Percentiles rank a stretch among this genome's conserved stretches.
These are phyloP conservation scores for Curvularia sp. DNA, from an alignment of 2,329 filamentous ascomycete species.

Conservation along the genomic window DNA sequence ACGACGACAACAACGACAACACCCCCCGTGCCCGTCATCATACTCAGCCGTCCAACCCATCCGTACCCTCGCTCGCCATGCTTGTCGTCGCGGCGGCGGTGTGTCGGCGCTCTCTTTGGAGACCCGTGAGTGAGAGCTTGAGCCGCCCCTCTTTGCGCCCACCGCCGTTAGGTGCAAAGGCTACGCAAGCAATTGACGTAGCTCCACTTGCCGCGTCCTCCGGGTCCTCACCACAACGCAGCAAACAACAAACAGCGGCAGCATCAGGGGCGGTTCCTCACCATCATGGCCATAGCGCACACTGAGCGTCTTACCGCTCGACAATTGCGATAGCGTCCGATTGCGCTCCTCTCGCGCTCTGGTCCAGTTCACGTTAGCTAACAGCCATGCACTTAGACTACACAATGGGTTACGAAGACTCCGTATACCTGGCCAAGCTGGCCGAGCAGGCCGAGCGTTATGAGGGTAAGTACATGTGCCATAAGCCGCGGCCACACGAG, in stretches of 20 bases:
- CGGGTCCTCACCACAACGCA: constrained; percentile 1
- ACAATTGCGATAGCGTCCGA: constrained; percentile 20
- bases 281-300: constrained; percentile 23
- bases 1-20: constrained; percentile 27
- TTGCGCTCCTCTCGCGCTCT: constrained; percentile 23
- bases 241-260: neutral
- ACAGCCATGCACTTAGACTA: constrained; percentile 34
- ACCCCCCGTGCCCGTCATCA: constrained; percentile 32
- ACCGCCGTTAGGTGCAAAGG: constrained; percentile 27
- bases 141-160: constrained; percentile 43
- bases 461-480: constrained; percentile 71
- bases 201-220: constrained; percentile 16
- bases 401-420: constrained; percentile 99
- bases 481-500: constrained; percentile 10
- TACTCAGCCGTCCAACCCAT: constrained; percentile 20
- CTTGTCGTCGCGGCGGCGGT: constrained; percentile 18
- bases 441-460: constrained; percentile 99
- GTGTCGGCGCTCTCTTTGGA: constrained; percentile 20
- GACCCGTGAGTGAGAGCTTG: constrained; percentile 27
- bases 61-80: constrained; percentile 15
- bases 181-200: constrained; percentile 30
- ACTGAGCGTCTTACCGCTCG: constrained; percentile 29
- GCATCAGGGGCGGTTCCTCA: constrained; percentile 16
- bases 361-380: constrained; percentile 31
- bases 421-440: constrained; percentile 99